Percentiles rank a stretch among this genome's conserved stretches.
Conservation (phyloP, 495 filamentous ascomycete genomes). For the Talaromyces borbonicus region DNA sequence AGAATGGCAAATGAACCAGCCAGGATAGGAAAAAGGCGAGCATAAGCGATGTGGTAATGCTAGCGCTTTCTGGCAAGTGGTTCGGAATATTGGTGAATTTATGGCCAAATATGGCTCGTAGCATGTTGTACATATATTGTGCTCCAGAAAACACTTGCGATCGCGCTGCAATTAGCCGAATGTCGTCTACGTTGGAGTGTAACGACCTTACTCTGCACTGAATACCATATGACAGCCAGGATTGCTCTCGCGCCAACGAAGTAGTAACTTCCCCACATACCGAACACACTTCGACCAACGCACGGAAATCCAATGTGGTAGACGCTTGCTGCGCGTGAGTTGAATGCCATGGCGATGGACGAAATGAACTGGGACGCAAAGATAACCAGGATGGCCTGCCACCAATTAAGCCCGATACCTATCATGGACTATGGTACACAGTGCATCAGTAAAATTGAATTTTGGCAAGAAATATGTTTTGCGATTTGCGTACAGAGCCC, state of each 20-base stretch:
- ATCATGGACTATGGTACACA: conserved; percentile 25
- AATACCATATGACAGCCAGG: conserved; percentile 54
- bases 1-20: conserved; percentile 21
- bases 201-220: conserved; percentile 38
- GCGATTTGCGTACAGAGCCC: conserved; percentile 13
- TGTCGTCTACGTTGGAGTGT: not conserved
- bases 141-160: conserved; percentile 38
- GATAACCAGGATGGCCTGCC: conserved; percentile 34
- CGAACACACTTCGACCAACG: conserved; percentile 44
- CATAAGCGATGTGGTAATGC: conserved; percentile 47
- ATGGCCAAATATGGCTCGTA: conserved; percentile 48
- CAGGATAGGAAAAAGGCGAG: conserved; percentile 46
- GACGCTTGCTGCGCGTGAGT: conserved; percentile 18
- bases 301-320: conserved; percentile 48
- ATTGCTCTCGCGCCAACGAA: conserved; percentile 46
- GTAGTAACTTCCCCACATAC: conserved; percentile 52
- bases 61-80: conserved; percentile 34
- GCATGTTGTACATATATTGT: conserved; percentile 46
- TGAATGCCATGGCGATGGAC: conserved; percentile 34
- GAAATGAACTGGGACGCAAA: conserved; percentile 30
- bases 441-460: too few relatives aligned
- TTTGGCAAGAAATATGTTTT: not conserved
- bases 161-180: not conserved
- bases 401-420: conserved; percentile 34
- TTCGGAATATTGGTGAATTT: conserved; percentile 34